A percentile compares a stretch with the other conserved stretches of the same genome.
phyloP scores from a whole-genome alignment of 2,329 filamentous ascomycete species.

The Aspergillus sp. region DNA sequence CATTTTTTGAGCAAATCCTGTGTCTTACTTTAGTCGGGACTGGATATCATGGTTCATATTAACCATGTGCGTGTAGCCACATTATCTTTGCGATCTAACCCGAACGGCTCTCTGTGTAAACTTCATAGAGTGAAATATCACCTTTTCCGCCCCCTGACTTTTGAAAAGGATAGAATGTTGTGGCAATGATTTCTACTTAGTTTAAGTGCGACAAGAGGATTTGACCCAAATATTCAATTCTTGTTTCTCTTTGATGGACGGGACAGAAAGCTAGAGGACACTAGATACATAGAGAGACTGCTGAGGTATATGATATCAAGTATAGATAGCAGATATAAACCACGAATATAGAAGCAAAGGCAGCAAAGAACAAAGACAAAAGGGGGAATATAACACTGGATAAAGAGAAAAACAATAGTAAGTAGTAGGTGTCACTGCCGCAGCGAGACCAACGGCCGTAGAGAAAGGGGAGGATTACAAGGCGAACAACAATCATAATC shows the following conservation, averaged over 20 bases:
- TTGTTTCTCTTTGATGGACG: not conserved
- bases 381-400: conserved; percentile 33
- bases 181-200: too few species aligned
- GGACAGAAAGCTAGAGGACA: not conserved
- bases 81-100: too few species aligned
- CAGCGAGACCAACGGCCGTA: not conserved
- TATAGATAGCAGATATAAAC: not conserved
- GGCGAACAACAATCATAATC: conserved; percentile 10
- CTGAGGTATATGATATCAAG: conserved; percentile 17
- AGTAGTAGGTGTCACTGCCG: conserved; percentile 11
- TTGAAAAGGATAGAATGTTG: too few species aligned
- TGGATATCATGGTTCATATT: not conserved
- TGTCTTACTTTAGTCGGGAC: too few species aligned
- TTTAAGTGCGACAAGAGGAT: not conserved
- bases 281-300: conserved; percentile 15
- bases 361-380: conserved; percentile 13
- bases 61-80: too few species aligned
- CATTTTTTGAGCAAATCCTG: not conserved
- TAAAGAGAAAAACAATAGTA: conserved; percentile 14
- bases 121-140: too few species aligned
- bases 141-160: too few species aligned
- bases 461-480: conserved; percentile 8
- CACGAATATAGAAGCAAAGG: not conserved
- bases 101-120: too few species aligned
- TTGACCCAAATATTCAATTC: not conserved